Evolutionary conservation across 805 yeast species (phyloP).

Genomic region (Yarrowia deformans): DNA sequence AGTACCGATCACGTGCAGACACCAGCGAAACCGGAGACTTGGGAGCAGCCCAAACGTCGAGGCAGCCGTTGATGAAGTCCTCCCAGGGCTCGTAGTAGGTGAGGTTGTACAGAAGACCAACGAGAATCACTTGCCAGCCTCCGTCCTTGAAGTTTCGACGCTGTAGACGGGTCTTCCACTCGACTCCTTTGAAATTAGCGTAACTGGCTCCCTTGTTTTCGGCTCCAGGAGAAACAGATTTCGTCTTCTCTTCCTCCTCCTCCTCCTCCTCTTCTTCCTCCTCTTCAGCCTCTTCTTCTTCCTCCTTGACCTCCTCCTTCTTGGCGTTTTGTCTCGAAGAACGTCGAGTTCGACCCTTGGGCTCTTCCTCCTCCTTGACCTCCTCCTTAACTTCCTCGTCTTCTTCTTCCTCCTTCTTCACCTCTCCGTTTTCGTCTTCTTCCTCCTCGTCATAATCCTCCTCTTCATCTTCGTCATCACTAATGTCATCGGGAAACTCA

Average conservation of each 20-base stretch:
- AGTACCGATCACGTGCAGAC: slow-evolving; percentile 63
- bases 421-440: slow-evolving; percentile 46
- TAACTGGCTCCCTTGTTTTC: slow-evolving; percentile 46
- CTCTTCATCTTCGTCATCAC: slow-evolving; percentile 46
- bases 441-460: slow-evolving; percentile 46
- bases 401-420: slow-evolving; percentile 44
- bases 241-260: slow-evolving; percentile 45
- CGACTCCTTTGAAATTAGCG: slow-evolving; percentile 44
- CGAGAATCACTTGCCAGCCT: slow-evolving; percentile 78
- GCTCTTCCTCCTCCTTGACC: slow-evolving; percentile 45
- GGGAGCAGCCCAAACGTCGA: slow-evolving; percentile 63
- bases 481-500: slow-evolving; percentile 47
- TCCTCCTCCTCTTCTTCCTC: slow-evolving; percentile 45
- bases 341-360: slow-evolving; percentile 45
- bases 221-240: slow-evolving; percentile 43
- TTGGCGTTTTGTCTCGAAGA: slow-evolving; percentile 39
- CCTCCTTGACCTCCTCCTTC: slow-evolving; percentile 43
- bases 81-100: slow-evolving; percentile 64
- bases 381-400: slow-evolving; percentile 44
- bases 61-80: slow-evolving; percentile 59
- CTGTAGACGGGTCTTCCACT: slow-evolving; percentile 80
- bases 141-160: slow-evolving; percentile 82
- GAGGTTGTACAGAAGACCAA: slow-evolving; percentile 73
- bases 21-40: slow-evolving; percentile 56
- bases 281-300: slow-evolving; percentile 43